Conservation (phyloP, 257 asterid species). For the Solanum ahanhuiri region DNA sequence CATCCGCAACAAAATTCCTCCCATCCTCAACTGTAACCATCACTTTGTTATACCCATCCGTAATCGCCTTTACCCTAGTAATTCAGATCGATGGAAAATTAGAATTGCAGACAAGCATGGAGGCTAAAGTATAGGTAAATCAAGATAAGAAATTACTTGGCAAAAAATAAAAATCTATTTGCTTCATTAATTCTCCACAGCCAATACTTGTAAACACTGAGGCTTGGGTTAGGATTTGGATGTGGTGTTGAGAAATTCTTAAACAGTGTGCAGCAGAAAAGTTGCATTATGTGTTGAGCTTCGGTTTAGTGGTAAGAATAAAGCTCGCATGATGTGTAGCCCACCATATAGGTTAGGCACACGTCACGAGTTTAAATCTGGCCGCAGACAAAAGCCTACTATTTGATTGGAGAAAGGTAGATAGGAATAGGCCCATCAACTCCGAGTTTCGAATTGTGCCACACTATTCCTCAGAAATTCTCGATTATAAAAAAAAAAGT, state of each 20-base stretch:
- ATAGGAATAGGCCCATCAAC: not conserved
- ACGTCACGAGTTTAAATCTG: not conserved
- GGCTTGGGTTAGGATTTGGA: not conserved
- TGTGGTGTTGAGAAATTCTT: not conserved
- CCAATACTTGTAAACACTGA: not conserved
- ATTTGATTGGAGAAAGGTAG: not conserved
- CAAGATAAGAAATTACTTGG: not conserved
- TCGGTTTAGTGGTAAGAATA: not conserved
- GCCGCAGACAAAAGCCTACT: not conserved
- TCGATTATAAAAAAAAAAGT: not conserved
- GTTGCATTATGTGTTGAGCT: not conserved
- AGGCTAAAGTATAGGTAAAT: not conserved
- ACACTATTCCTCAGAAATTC: not conserved
- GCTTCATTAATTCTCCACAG: not conserved
- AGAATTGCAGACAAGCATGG: not conserved
- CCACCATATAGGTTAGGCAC: not conserved
- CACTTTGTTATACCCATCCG: constrained; percentile 60
- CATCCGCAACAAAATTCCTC: constrained; percentile 67
- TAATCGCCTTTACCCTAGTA: constrained; percentile 57
- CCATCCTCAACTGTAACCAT: constrained; percentile 68
- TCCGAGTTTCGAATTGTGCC: not conserved
- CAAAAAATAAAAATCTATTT: not conserved
- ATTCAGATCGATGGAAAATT: not conserved
- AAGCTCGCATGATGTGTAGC: not conserved
- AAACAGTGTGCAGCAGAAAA: not conserved